A percentile compares a stretch with the other conserved stretches of the same genome.
Conservation (phyloP, 257 asterid genomes). For the Solanum rostratum region DNA sequence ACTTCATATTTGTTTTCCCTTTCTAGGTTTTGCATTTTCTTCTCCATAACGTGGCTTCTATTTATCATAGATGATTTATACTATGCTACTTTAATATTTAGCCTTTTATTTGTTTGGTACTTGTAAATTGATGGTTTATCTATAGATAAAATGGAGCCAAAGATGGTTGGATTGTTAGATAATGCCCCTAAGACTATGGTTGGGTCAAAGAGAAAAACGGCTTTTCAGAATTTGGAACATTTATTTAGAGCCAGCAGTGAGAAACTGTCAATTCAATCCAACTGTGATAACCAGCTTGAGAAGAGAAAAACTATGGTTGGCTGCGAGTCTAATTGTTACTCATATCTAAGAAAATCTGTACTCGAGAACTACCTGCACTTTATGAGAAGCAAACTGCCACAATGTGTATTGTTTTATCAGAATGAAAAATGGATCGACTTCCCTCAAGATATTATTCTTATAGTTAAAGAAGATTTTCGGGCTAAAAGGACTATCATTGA, state of each 20-base stretch:
- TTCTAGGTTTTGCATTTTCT: too few relatives aligned
- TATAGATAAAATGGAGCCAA: constrained; percentile 40
- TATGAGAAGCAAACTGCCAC: constrained; percentile 42
- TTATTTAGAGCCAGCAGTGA: constrained; percentile 21
- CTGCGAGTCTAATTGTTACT: neutral
- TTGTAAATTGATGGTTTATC: constrained; percentile 39
- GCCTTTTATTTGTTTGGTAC: constrained; percentile 22
- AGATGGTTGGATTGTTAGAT: constrained; percentile 61
- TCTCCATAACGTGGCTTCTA: neutral
- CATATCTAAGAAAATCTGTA: constrained; percentile 21
- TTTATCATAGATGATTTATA: neutral
- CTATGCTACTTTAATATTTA: constrained; percentile 11
- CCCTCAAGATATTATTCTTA: too few relatives aligned
- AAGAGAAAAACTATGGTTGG: too few relatives aligned
- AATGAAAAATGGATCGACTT: constrained; percentile 66
- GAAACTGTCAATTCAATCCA: too few relatives aligned
- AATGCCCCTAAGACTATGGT: too few relatives aligned
- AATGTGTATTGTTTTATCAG: constrained; percentile 55
- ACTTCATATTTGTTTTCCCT: too few relatives aligned
- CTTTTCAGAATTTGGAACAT: constrained; percentile 15
- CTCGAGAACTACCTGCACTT: constrained; percentile 43
- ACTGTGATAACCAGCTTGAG: too few relatives aligned
- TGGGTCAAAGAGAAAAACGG: constrained; percentile 53
- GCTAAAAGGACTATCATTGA: constrained; percentile 40
- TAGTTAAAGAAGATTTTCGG: constrained; percentile 41